Evolutionary conservation across 306 rosid species (phyloP).

Genomic region (Abrus precatorius): DNA sequence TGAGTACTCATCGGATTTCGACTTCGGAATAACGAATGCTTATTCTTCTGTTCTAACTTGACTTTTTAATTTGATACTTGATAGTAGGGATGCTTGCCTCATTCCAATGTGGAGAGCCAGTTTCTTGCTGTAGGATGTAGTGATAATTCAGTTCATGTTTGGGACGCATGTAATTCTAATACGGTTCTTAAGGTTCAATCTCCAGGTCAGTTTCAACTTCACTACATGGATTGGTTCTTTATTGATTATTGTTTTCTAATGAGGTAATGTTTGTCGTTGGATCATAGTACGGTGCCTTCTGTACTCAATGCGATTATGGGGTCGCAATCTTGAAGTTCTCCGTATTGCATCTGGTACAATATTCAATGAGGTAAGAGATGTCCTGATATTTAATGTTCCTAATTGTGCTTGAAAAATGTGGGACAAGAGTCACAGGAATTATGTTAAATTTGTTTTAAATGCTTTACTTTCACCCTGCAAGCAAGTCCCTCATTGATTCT

Average conservation of each 20-base stretch:
- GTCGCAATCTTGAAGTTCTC: slow-evolving; percentile 80
- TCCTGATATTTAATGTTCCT: slow-evolving; percentile 21
- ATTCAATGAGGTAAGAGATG: slow-evolving; percentile 76
- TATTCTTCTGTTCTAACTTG: slow-evolving; percentile 19
- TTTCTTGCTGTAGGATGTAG: slow-evolving; percentile 82
- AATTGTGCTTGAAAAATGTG: background rate
- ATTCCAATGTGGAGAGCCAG: slow-evolving; percentile 52
- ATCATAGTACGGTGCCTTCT: slow-evolving; percentile 80
- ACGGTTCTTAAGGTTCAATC: slow-evolving; percentile 73
- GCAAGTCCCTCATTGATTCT: slow-evolving; percentile 10
- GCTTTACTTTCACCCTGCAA: background rate
- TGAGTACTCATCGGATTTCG: background rate
- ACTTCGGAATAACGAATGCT: slow-evolving; percentile 41
- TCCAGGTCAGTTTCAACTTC: slow-evolving; percentile 74
- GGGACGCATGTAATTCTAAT: slow-evolving; percentile 72
- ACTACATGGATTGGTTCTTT: slow-evolving; percentile 12
- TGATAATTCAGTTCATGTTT: slow-evolving; percentile 83
- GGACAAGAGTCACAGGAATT: background rate
- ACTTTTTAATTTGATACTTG: slow-evolving; percentile 22
- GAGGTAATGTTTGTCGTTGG: slow-evolving; percentile 29
- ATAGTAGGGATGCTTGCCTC: slow-evolving; percentile 54
- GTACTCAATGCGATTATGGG: slow-evolving; percentile 96
- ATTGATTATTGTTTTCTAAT: slow-evolving; percentile 3
- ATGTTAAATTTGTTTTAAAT: background rate
- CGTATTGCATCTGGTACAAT: slow-evolving; percentile 92